These are phyloP conservation scores for Dendrobium catenatum DNA, from an alignment of 106 monocot genomes.

Conservation along the genomic window DNA sequence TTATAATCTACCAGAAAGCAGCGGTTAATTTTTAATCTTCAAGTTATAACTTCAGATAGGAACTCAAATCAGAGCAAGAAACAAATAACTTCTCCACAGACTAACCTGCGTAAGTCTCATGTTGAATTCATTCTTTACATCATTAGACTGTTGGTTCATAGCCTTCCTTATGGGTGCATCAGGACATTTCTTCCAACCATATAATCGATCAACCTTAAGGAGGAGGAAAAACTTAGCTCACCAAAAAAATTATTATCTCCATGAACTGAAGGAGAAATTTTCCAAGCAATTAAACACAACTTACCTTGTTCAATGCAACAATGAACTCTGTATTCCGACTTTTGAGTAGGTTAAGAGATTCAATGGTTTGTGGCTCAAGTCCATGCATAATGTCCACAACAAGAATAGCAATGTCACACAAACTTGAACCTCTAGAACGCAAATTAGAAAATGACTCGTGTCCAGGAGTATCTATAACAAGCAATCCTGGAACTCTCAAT, in stretches of 20 bases:
- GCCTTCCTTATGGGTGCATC: constrained; percentile 77
- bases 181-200: constrained; percentile 80
- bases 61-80: background rate
- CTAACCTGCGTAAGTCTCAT: constrained; percentile 73
- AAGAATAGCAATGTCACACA: constrained; percentile 95
- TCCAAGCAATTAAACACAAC: background rate
- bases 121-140: constrained; percentile 87
- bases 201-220: constrained; percentile 79
- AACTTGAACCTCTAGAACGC: constrained; percentile 93
- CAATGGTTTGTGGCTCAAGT: constrained; percentile 92
- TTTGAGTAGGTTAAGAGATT: constrained; percentile 88
- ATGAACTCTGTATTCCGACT: constrained; percentile 80
- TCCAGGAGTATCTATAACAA: constrained; percentile 99
- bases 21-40: background rate
- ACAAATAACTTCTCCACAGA: background rate
- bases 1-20: constrained; percentile 52
- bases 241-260: background rate
- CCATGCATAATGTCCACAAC: constrained; percentile 99
- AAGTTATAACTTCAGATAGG: background rate
- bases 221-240: background rate
- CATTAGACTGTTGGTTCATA: constrained; percentile 70
- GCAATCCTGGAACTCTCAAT: constrained; percentile 89
- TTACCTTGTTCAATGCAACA: constrained; percentile 97
- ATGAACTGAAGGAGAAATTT: background rate
- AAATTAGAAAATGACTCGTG: constrained; percentile 91